phyloP scores from a whole-genome alignment of 1,284 basidiomycete species.

The Inonotus obliquus region DNA sequence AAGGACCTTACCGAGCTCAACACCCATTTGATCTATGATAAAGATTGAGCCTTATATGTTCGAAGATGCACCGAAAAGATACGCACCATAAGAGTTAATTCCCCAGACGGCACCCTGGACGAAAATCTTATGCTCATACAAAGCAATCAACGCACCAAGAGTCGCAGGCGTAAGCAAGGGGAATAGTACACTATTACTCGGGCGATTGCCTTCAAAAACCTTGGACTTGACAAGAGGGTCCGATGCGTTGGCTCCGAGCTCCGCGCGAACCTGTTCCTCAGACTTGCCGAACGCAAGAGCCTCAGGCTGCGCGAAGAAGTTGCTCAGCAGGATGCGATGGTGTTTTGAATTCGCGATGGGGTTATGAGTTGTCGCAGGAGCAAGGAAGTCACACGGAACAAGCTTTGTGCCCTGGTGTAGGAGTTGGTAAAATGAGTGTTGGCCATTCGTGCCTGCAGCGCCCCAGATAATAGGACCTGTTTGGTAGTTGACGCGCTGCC shows the following conservation, averaged over 20 bases:
- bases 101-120: conserved; percentile 97
- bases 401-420: conserved; percentile 94
- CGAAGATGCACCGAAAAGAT: neutral
- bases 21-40: conserved; percentile 81
- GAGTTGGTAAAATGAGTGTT: conserved; percentile 99
- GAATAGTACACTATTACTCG: conserved; percentile 96
- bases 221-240: conserved; percentile 92
- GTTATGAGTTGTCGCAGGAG: conserved; percentile 92
- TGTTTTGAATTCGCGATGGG: conserved; percentile 84
- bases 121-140: conserved; percentile 99
- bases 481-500: conserved; percentile 90
- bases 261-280: conserved; percentile 79
- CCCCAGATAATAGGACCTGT: conserved; percentile 99
- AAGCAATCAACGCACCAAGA: conserved; percentile 82
- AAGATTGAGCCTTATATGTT: neutral
- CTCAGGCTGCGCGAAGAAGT: conserved; percentile 98
- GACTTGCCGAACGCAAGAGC: conserved; percentile 97
- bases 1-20: conserved; percentile 94
- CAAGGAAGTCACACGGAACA: conserved; percentile 93
- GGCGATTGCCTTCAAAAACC: conserved; percentile 96
- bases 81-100: conserved; percentile 92
- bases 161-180: conserved; percentile 87
- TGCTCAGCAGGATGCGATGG: conserved; percentile 95
- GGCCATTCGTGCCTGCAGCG: conserved; percentile 95
- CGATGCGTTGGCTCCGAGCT: conserved; percentile 74